A percentile compares a stretch with the other conserved stretches of the same genome.
Evolutionary conservation across 345 rosid genomes (phyloP).

Genomic region (Corchorus capsularis): DNA sequence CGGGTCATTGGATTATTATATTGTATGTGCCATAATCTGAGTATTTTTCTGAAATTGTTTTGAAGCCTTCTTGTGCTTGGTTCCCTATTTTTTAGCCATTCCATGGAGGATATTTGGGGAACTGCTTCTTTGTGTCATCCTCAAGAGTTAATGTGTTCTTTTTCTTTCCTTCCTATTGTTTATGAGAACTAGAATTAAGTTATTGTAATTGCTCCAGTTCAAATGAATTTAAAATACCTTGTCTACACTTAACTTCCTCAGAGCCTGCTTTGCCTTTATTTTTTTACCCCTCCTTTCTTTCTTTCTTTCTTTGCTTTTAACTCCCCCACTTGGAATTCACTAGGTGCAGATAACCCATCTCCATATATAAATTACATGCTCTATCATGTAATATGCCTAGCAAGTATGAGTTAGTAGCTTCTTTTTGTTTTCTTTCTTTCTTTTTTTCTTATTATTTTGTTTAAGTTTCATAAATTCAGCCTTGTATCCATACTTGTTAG

Average conservation of each 20-base stretch:
- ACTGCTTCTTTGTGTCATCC: not conserved
- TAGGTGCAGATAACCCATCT: not conserved
- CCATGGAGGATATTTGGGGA: not conserved
- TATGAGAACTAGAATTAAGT: not conserved
- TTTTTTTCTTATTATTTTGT: not conserved
- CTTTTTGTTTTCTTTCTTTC: not conserved
- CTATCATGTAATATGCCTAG: not conserved
- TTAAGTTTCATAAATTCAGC: not conserved
- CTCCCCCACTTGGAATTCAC: not conserved
- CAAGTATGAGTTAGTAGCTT: not conserved
- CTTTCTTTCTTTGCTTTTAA: no score
- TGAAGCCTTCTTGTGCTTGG: not conserved
- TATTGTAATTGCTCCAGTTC: not conserved
- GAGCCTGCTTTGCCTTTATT: not conserved
- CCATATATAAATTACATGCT: not conserved
- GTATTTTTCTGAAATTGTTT: not conserved
- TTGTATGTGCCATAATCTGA: not conserved
- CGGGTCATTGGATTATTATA: not conserved
- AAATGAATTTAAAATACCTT: not conserved
- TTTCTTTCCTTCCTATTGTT: not conserved
- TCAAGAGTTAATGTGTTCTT: not conserved
- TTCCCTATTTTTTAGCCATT: not conserved
- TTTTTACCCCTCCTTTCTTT: not conserved
- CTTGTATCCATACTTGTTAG: not conserved
- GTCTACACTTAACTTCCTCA: not conserved